Conservation (phyloP, 2,329 filamentous ascomycete species). For the Endothia cerciana region DNA sequence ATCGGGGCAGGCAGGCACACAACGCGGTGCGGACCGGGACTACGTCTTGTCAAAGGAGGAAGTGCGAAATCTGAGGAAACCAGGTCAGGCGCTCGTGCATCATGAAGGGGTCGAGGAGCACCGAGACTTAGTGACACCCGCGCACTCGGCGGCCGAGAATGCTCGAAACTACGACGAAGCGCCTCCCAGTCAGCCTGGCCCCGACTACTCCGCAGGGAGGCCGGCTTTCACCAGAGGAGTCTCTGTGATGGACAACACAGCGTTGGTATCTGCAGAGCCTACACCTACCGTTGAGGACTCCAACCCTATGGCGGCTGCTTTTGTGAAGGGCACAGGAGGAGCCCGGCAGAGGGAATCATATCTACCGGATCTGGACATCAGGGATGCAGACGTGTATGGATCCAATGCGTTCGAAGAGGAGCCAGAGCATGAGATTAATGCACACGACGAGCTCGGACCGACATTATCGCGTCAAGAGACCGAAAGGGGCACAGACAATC, state of each 20-base stretch:
- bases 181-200: constrained; percentile 14
- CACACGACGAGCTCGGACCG: constrained; percentile 14
- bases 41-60: neutral
- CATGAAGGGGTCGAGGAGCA: neutral
- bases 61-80: neutral
- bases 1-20: neutral
- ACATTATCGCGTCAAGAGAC: constrained; percentile 17
- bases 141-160: neutral
- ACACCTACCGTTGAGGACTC: constrained; percentile 20
- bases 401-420: constrained; percentile 9
- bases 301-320: constrained; percentile 15
- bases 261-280: constrained; percentile 20
- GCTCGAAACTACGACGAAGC: constrained; percentile 24
- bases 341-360: constrained; percentile 23
- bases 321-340: constrained; percentile 16
- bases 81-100: neutral
- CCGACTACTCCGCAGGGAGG: constrained; percentile 18
- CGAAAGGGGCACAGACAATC: neutral
- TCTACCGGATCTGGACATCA: constrained; percentile 19
- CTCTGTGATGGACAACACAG: constrained; percentile 26
- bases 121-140: neutral
- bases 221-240: constrained; percentile 24
- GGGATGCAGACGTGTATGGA: constrained; percentile 3
- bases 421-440: constrained; percentile 6
- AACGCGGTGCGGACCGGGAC: neutral